Base-by-base conservation (phyloP, 225 moss, liverwort and hornwort genomes). In the Bryum argenteum region DNA sequence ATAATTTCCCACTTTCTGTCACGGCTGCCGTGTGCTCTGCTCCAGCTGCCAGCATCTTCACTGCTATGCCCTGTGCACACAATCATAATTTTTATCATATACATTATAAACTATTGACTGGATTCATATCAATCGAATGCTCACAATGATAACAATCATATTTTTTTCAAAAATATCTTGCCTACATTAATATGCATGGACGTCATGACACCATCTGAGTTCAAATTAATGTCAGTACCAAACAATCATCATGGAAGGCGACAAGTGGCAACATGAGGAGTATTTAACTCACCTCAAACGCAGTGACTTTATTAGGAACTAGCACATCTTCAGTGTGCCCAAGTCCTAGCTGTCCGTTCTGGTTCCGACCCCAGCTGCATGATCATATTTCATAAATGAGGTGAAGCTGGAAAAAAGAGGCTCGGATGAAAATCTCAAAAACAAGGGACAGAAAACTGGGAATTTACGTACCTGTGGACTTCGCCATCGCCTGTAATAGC, bases 1-100 rank as follows among this genome's bases (percentile, higher is more conserved):
- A 89, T 52, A 89, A 57, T 59, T 86, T 89, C 65, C 89, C 89
- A 70, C 38, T 84, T 75, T 80, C 81, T 10, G 89, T 83, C 59
- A 89, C 89, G 9, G 89, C 89, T 17, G 89, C 86, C 14, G 89
- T 86, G 69, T 89, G 89, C 77, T 89, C 89, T 26, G 89, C 89
- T 1, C 89, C 89, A 70, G 89, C 86, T 28, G 89, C 86, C 79
- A 89, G 70, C 79, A 89, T 81, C 70, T 81, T 89, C 81, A 89
- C 89, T 43, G 79, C 69, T 73, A 83, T 78, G 53, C 86, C 83
- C 89, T 89, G 72, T 10, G 22, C 65, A 53, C 54, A 22, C 69
- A 55, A 38, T 39, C 4, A 23, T 47, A 48, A 5, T 33, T 33
- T 33, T 4, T 4, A 6, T 33, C 33, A 33, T 33, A 33, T 6